Evolutionary conservation across 768 basidiomycete species (phyloP).

Genomic region (Hericium rajendrae): DNA sequence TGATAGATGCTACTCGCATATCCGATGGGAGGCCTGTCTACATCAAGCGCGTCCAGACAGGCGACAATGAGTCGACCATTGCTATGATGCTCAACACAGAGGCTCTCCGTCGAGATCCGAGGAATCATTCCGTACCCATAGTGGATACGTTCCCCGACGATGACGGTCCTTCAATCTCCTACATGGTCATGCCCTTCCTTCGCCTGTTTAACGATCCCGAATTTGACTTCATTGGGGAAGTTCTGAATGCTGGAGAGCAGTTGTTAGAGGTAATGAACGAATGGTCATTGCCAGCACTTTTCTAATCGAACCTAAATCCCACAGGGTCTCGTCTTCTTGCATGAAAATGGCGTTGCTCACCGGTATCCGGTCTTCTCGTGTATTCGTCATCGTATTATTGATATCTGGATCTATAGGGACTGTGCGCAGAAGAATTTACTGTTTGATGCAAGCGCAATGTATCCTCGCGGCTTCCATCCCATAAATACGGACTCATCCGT

Average conservation of each 20-base stretch:
- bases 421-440: constrained; percentile 1
- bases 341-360: constrained; percentile 9
- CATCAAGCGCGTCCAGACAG: constrained; percentile 19
- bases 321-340: constrained; percentile 11
- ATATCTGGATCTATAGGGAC: background rate
- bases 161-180: background rate
- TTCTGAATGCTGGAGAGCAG: constrained; percentile 8
- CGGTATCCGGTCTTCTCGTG: background rate
- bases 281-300: no score
- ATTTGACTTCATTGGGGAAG: background rate
- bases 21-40: constrained; percentile 19
- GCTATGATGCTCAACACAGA: constrained; percentile 7
- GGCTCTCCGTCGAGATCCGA: background rate
- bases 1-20: constrained; percentile 23
- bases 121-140: constrained; percentile 10
- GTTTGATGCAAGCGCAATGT: constrained; percentile 8
- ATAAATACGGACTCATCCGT: background rate
- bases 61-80: constrained; percentile 10
- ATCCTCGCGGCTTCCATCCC: constrained; percentile 7
- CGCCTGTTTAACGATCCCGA: background rate
- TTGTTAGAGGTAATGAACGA: constrained; percentile 1
- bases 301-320: no score
- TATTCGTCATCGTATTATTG: background rate
- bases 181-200: constrained; percentile 11
- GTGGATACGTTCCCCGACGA: constrained; percentile 5